Conservation (phyloP, 2,329 filamentous ascomycete genomes). For the Ascochyta rabiei region DNA sequence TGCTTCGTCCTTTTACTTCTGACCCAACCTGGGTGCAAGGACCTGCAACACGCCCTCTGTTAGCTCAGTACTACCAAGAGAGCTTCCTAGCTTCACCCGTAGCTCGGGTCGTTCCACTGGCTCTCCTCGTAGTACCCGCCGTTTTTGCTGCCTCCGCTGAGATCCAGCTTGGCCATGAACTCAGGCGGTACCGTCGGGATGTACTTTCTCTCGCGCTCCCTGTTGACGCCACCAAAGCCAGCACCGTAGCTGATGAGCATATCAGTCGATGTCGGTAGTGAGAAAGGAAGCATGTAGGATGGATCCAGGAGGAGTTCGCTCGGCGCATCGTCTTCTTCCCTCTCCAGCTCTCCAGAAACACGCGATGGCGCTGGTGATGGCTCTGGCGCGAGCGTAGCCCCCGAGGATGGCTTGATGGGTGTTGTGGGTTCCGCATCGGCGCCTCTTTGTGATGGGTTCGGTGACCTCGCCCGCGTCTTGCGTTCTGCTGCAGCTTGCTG, state of each 20-base stretch:
- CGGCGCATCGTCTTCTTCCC: slow-evolving; percentile 72
- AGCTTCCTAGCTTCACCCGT: slow-evolving; percentile 30
- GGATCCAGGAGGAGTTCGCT: slow-evolving; percentile 84
- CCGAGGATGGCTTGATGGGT: slow-evolving; percentile 35
- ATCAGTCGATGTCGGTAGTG: slow-evolving; percentile 93
- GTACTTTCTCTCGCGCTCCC: slow-evolving; percentile 91
- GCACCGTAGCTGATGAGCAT: slow-evolving; percentile 97
- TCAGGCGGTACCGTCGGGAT: slow-evolving; percentile 94
- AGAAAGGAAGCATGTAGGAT: slow-evolving; percentile 90
- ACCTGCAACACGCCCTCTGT: not conserved
- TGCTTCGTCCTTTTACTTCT: not conserved
- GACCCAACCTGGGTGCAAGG: slow-evolving; percentile 7
- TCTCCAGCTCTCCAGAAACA: slow-evolving; percentile 54
- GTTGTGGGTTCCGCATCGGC: slow-evolving; percentile 39
- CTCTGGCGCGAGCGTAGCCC: slow-evolving; percentile 27
- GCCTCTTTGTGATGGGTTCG: slow-evolving; percentile 46
- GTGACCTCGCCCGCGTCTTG: slow-evolving; percentile 45
- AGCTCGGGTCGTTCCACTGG: slow-evolving; percentile 43
- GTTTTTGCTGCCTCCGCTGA: slow-evolving; percentile 49
- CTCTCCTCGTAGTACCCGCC: slow-evolving; percentile 36
- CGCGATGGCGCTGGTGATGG: slow-evolving; percentile 41
- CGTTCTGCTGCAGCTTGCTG: slow-evolving; percentile 71
- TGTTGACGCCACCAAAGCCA: slow-evolving; percentile 89
- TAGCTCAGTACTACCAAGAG: not conserved
- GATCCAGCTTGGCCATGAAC: slow-evolving; percentile 86